These are phyloP conservation scores for Talaromyces sp. DNA, from an alignment of 2,329 filamentous ascomycete species.

Conservation along the genomic window DNA sequence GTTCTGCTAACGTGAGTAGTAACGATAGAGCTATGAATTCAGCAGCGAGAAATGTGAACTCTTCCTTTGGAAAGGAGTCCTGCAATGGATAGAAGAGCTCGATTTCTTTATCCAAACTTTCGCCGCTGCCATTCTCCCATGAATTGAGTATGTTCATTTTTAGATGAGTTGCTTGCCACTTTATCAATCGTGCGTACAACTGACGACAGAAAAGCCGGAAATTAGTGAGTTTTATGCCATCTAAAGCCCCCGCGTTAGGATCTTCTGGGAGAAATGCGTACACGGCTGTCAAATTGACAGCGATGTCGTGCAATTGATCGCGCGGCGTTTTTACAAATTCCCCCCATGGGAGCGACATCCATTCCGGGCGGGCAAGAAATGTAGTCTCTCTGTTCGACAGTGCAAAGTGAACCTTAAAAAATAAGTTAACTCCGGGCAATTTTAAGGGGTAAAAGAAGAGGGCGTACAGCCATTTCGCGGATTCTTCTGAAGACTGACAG, in stretches of 20 bases:
- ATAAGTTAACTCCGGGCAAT: no score
- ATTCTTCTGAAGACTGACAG: conserved; percentile 8
- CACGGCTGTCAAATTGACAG: neutral
- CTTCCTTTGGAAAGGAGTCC: neutral
- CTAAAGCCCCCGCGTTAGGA: no score
- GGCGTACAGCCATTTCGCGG: conserved; percentile 10
- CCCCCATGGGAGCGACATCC: conserved; percentile 5
- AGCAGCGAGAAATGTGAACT: neutral
- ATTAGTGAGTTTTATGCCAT: neutral
- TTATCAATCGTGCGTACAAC: neutral
- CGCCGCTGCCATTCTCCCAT: neutral
- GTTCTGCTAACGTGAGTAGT: neutral
- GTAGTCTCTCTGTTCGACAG: neutral
- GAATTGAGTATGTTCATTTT: neutral
- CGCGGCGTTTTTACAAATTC: neutral
- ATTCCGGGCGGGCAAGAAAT: conserved; percentile 7
- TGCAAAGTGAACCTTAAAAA: neutral
- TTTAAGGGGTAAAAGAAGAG: no score
- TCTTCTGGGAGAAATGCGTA: neutral
- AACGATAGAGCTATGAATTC: neutral
- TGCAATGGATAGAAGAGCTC: neutral
- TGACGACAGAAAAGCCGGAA: neutral
- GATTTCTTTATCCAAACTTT: neutral
- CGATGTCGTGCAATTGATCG: neutral
- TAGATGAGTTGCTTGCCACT: neutral